Evolutionary conservation across 1,284 basidiomycete species (phyloP).

Genomic region (Cutaneotrichosporon dermatis): DNA sequence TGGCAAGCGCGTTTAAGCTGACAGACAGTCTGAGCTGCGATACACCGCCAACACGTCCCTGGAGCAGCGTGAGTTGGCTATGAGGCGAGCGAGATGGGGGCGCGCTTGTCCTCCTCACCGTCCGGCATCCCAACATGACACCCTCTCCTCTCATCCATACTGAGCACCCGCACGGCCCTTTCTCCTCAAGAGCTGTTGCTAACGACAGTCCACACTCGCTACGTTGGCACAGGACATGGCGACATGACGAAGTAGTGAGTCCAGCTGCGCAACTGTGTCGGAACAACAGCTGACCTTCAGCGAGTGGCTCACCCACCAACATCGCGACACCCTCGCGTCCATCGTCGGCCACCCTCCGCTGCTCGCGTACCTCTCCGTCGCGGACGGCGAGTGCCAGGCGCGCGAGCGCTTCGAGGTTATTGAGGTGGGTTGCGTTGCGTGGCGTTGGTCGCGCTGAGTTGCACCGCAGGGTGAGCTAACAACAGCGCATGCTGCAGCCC

Average conservation of each 20-base stretch:
- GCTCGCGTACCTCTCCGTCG: slow-evolving; percentile 80
- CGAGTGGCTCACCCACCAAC: slow-evolving; percentile 97
- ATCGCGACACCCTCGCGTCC: slow-evolving; percentile 86
- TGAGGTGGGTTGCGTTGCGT: slow-evolving; percentile 63
- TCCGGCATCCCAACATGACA: too few species aligned
- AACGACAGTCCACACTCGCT: slow-evolving; percentile 79
- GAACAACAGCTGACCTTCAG: slow-evolving; percentile 51
- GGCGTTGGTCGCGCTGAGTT: too few species aligned
- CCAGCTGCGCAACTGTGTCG: too few species aligned
- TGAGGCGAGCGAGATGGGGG: too few species aligned
- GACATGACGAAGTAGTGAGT: slow-evolving; percentile 89
- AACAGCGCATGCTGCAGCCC: slow-evolving; percentile 93
- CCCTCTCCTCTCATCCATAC: neutral
- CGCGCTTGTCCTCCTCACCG: too few species aligned
- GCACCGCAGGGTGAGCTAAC: slow-evolving; percentile 2
- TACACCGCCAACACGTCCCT: slow-evolving; percentile 92
- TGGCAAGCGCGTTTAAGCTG: neutral
- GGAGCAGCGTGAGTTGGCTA: slow-evolving; percentile 67
- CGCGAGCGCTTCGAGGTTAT: slow-evolving; percentile 91
- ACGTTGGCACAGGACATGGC: slow-evolving; percentile 91
- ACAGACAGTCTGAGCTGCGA: slow-evolving; percentile 65
- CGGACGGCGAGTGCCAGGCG: slow-evolving; percentile 86
- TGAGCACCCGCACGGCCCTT: too few species aligned
- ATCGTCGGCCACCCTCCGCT: slow-evolving; percentile 88
- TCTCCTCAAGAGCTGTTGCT: slow-evolving; percentile 1